These are phyloP conservation scores for Neurospora sp. DNA, from an alignment of 495 filamentous ascomycete genomes.

Conservation along the genomic window DNA sequence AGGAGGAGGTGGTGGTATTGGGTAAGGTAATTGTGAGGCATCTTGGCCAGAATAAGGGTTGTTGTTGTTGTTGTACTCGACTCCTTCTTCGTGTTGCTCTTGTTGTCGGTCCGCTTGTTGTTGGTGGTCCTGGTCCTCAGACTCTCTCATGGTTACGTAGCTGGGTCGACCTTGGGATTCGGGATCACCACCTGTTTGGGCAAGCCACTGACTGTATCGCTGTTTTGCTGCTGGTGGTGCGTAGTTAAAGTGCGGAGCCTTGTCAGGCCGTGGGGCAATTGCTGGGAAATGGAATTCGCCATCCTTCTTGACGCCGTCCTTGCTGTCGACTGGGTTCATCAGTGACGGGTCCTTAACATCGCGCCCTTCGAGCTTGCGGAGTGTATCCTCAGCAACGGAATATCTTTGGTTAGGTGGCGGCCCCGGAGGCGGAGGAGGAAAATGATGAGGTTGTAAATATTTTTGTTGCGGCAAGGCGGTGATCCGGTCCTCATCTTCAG, in stretches of 20 bases:
- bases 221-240: slow-evolving; percentile 36
- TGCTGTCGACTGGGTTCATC: slow-evolving; percentile 4
- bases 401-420: slow-evolving; percentile 27
- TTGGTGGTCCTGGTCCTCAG: neutral
- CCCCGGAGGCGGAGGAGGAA: slow-evolving; percentile 33
- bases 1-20: neutral
- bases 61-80: slow-evolving; percentile 5
- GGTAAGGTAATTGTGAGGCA: neutral
- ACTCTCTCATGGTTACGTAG: slow-evolving; percentile 9
- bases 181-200: slow-evolving; percentile 7
- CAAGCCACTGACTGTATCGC: slow-evolving; percentile 25
- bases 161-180: slow-evolving; percentile 14
- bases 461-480: slow-evolving; percentile 63
- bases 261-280: slow-evolving; percentile 25
- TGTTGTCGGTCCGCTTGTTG: slow-evolving; percentile 4
- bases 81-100: slow-evolving; percentile 1
- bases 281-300: slow-evolving; percentile 46
- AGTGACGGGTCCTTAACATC: slow-evolving; percentile 11
- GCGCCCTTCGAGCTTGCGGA: slow-evolving; percentile 34
- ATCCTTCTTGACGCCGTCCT: slow-evolving; percentile 23
- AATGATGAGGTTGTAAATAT: slow-evolving; percentile 41
- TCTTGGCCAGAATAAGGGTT: neutral
- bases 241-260: slow-evolving; percentile 41
- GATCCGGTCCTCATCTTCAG: slow-evolving; percentile 79
- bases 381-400: slow-evolving; percentile 30